These are phyloP conservation scores for Neurospora terricola DNA, from an alignment of 495 filamentous ascomycete species.

Conservation along the genomic window DNA sequence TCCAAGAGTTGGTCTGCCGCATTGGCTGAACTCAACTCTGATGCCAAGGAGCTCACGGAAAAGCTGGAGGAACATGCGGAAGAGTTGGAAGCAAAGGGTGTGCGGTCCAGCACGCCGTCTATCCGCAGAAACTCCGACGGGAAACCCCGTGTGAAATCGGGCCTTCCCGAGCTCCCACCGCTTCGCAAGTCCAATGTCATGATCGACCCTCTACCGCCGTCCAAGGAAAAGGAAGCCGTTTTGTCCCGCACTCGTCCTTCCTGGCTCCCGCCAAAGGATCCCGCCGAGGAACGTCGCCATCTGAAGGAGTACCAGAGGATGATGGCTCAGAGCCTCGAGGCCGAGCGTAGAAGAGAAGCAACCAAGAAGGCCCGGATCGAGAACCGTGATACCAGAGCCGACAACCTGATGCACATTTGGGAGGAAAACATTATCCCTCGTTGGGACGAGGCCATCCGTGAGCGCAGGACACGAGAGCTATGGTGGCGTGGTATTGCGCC, in stretches of 20 bases:
- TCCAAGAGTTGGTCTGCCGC: slow-evolving; percentile 81
- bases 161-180: slow-evolving; percentile 63
- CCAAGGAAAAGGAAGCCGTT: slow-evolving; percentile 92
- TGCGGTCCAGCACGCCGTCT: slow-evolving; percentile 26
- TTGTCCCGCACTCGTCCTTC: slow-evolving; percentile 83
- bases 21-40: slow-evolving; percentile 68
- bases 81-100: slow-evolving; percentile 39
- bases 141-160: slow-evolving; percentile 47
- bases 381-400: slow-evolving; percentile 47
- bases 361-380: slow-evolving; percentile 37
- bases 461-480: slow-evolving; percentile 70
- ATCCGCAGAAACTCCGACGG: slow-evolving; percentile 31
- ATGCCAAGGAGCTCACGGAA: slow-evolving; percentile 81
- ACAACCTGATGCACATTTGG: slow-evolving; percentile 71
- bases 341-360: slow-evolving; percentile 46
- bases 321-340: slow-evolving; percentile 73
- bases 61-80: slow-evolving; percentile 80
- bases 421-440: slow-evolving; percentile 78
- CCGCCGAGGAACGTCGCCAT: slow-evolving; percentile 85
- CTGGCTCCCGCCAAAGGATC: slow-evolving; percentile 92
- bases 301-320: slow-evolving; percentile 87
- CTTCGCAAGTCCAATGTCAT: slow-evolving; percentile 80
- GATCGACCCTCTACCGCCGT: slow-evolving; percentile 92
- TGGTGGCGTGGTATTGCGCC: slow-evolving; percentile 92
- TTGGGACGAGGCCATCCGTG: slow-evolving; percentile 66